A percentile compares a stretch with the other conserved stretches of the same genome.
Conservation (phyloP, 2,329 filamentous ascomycete genomes). For the Fusarium cyanostomum region DNA sequence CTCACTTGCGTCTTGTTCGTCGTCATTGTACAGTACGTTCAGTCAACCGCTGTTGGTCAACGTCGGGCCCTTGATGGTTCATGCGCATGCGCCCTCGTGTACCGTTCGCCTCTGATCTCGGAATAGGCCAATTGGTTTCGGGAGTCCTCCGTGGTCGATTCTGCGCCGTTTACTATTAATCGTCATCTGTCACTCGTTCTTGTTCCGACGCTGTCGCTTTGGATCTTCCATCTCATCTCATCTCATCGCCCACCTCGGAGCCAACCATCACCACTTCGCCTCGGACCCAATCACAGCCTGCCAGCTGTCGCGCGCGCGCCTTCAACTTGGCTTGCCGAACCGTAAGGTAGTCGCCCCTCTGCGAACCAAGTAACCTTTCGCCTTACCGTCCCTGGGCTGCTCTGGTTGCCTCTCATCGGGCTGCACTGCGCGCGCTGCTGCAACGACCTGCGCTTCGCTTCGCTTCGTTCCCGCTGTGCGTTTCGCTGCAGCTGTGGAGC, state of each 20-base stretch:
- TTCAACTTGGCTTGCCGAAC: constrained; percentile 38
- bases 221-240: constrained; percentile 37
- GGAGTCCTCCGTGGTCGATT: constrained; percentile 26
- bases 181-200: constrained; percentile 41
- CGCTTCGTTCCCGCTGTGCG: constrained; percentile 35
- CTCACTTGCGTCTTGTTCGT: constrained; percentile 25
- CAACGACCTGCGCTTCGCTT: constrained; percentile 37
- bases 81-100: constrained; percentile 32
- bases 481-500: constrained; percentile 42
- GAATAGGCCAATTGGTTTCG: constrained; percentile 39
- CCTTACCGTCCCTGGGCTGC: constrained; percentile 17
- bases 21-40: constrained; percentile 31
- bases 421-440: constrained; percentile 41
- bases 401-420: constrained; percentile 41
- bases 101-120: constrained; percentile 28
- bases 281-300: constrained; percentile 48
- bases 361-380: constrained; percentile 24
- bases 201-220: constrained; percentile 32
- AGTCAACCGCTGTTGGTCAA: constrained; percentile 29
- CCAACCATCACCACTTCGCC: constrained; percentile 37
- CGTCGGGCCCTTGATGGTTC: constrained; percentile 26
- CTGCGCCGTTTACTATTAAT: constrained; percentile 27
- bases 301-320: constrained; percentile 48
- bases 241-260: constrained; percentile 32
- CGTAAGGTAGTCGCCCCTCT: constrained; percentile 25